These are phyloP conservation scores for Tagetes patula DNA, from an alignment of 129 eudicot species.

Conservation along the genomic window DNA sequence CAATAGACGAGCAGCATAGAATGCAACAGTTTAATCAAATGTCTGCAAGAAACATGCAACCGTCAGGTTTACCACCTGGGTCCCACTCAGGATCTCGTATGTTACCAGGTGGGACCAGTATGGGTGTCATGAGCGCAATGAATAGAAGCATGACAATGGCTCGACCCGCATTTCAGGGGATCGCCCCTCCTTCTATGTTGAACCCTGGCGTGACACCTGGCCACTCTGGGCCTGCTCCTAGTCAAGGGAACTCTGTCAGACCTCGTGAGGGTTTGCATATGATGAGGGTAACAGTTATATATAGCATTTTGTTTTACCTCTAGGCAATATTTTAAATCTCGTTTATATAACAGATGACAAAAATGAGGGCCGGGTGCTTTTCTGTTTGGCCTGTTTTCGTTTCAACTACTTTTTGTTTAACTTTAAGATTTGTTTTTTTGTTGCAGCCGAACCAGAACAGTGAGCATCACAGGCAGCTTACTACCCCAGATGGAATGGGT, in stretches of 20 bases:
- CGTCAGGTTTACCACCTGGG: conserved; percentile 52
- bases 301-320: conserved; percentile 6
- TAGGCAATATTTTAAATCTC: neutral
- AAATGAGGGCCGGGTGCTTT: neutral
- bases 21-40: conserved; percentile 64
- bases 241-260: conserved; percentile 63
- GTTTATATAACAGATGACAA: neutral
- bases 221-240: conserved; percentile 52
- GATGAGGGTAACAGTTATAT: conserved; percentile 47
- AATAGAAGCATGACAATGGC: conserved; percentile 58
- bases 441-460: conserved; percentile 59
- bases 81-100: conserved; percentile 57
- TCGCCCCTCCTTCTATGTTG: conserved; percentile 52
- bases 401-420: neutral
- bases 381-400: neutral
- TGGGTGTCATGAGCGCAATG: conserved; percentile 47
- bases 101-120: conserved; percentile 57
- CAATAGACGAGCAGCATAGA: conserved; percentile 79
- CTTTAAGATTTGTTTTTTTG: neutral
- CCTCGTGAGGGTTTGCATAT: conserved; percentile 70
- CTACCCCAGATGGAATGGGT: conserved; percentile 47
- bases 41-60: conserved; percentile 69
- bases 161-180: conserved; percentile 72
- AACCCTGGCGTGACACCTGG: conserved; percentile 45
- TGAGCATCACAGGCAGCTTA: conserved; percentile 62